These are phyloP conservation scores for Skeletonema tropicum DNA, from an alignment of 108 stramenopile species.

Conservation along the genomic window DNA sequence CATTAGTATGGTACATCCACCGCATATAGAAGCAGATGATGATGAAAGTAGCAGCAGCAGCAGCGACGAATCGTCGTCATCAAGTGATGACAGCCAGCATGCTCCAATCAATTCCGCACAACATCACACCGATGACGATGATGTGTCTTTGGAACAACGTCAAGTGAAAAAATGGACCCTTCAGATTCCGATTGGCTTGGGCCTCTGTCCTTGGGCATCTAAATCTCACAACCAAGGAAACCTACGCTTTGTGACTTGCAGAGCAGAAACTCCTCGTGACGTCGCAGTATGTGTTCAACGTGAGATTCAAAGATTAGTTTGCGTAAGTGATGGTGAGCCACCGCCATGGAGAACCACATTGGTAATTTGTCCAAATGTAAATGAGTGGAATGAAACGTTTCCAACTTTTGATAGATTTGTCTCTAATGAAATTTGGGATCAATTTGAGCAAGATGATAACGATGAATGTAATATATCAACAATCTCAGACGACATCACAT, in stretches of 20 bases:
- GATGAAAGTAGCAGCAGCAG: not conserved
- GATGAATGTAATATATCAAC: constrained; percentile 1
- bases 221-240: not conserved
- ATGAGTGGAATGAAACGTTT: constrained; percentile 45
- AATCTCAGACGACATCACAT: constrained; percentile 30
- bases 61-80: not conserved
- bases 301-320: constrained; percentile 1
- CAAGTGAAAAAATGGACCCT: constrained; percentile 9
- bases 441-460: not conserved
- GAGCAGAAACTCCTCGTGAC: not conserved
- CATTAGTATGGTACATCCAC: not conserved
- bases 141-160: not conserved
- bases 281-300: not conserved
- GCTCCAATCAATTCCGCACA: not conserved
- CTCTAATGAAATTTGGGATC: not conserved
- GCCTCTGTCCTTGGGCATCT: constrained; percentile 21
- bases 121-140: not conserved
- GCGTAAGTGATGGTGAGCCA: constrained; percentile 7
- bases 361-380: constrained; percentile 47
- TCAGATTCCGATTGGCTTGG: constrained; percentile 16
- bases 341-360: constrained; percentile 42
- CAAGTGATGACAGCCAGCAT: not conserved
- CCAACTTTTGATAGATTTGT: constrained; percentile 46
- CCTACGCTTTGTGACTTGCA: not conserved
- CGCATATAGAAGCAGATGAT: not conserved